A percentile compares a stretch with the other conserved stretches of the same genome.
Evolutionary conservation across 306 rosid genomes (phyloP).

Genomic region (Cucurbita ficifolia): DNA sequence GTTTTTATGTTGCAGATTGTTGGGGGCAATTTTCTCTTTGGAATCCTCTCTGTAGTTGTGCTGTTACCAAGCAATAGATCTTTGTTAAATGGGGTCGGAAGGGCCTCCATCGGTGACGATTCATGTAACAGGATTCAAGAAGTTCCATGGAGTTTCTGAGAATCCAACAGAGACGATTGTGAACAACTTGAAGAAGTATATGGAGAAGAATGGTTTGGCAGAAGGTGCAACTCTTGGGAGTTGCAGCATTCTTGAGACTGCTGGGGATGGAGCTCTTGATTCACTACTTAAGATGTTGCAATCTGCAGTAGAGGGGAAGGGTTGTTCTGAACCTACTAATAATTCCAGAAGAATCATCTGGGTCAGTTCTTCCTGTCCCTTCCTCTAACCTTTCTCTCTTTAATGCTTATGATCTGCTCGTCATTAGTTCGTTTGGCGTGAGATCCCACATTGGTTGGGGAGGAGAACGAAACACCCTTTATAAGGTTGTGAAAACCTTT

Average conservation of each 20-base stretch:
- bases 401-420: neutral
- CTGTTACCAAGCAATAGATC: constrained; percentile 9
- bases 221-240: constrained; percentile 66
- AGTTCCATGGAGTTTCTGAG: constrained; percentile 92
- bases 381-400: too few species aligned
- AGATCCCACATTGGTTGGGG: too few species aligned
- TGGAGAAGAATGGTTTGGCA: constrained; percentile 63
- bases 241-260: constrained; percentile 83
- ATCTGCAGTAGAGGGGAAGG: constrained; percentile 34
- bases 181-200: constrained; percentile 42
- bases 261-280: constrained; percentile 68
- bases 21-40: constrained; percentile 15
- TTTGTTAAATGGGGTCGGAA: constrained; percentile 80
- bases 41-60: constrained; percentile 15
- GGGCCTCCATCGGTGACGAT: constrained; percentile 63
- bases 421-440: neutral
- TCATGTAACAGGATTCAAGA: constrained; percentile 88
- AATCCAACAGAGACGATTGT: constrained; percentile 83
- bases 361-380: too few species aligned
- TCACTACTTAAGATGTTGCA: constrained; percentile 46
- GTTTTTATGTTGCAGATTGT: constrained; percentile 19
- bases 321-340: neutral
- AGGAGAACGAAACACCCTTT: too few species aligned
- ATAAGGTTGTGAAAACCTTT: too few species aligned
- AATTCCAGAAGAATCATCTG: too few species aligned